Evolutionary conservation across 768 basidiomycete species (phyloP), one percentile per base, ranked within the genome.

Genomic region (Boletus reticuloceps): DNA sequence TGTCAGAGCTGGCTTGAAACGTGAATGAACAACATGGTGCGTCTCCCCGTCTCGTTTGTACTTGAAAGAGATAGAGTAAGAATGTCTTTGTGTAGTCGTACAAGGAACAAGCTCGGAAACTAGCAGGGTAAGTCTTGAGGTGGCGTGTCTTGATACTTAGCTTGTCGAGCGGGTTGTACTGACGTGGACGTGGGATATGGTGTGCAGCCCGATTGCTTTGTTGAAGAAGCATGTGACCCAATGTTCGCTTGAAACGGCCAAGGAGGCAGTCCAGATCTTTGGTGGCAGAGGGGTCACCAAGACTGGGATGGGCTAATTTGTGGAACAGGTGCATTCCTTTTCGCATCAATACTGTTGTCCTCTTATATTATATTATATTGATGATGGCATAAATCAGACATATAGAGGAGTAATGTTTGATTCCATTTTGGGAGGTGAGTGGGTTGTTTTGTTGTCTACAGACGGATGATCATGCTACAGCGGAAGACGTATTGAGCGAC

Each of bases 241-340:
- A 31, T 74, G 74, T 29, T 25, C 51, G 9, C 10, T 38, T 10
- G 51, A 52, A 51, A 81, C 82, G 17, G 78, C 82, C 4, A 72
- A 74, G 47, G 82, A 84, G 52, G 91, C 92, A 17, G 89, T 93
- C 4, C 87, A 89, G 72, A 82, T 94, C 57, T 94, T 93, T 60
- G 91, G 91, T 64, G 93, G 92, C 17, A 83, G 93, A 51, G 92
- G 89, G 25, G 82, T 95, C 47, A 94, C 93, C 4, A 81, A 82
- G 67, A 84, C 83, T 2, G 91, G 91, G 17, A 91, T 92, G 88
- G 91, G 91, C 38, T 76, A 75, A 51, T 80, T 79, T 63, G 82
- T 90, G 47, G 90, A 93, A 70, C 87, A 89, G 64, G 83, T 84
- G 58, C 58, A 80, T 79, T n/a, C 48, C 25, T 25, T 31, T 37